Percentiles rank a stretch among this genome's conserved stretches.
Conservation (phyloP, 495 filamentous ascomycete genomes). For the Penicillium steckii region DNA sequence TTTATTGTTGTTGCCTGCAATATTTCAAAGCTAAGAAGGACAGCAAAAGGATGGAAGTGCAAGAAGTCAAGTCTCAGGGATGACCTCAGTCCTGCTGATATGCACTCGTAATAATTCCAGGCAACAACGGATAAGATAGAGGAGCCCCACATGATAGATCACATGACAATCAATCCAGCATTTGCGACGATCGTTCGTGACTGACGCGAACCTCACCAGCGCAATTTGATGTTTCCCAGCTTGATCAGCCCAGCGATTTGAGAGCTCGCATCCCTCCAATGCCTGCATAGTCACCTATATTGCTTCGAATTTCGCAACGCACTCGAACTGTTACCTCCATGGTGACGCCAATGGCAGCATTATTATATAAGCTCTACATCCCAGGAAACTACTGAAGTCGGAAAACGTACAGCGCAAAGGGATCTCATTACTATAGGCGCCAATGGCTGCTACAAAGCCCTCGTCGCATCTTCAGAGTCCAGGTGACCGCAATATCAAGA, state of each 20-base stretch:
- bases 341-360: slow-evolving; percentile 1
- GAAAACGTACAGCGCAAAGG: not conserved
- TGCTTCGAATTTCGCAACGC: not conserved
- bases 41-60: not conserved
- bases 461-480: slow-evolving; percentile 32
- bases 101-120: slow-evolving; percentile 5
- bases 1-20: slow-evolving; percentile 17
- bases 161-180: not conserved
- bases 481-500: slow-evolving; percentile 64
- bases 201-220: too few species aligned
- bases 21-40: not conserved
- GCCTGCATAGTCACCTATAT: not conserved
- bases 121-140: slow-evolving; percentile 26
- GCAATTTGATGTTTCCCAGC: not conserved
- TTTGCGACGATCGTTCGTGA: slow-evolving; percentile 3
- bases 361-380: not conserved
- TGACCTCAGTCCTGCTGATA: not conserved
- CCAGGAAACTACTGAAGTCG: not conserved
- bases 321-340: not conserved
- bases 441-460: slow-evolving; percentile 32
- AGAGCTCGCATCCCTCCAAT: not conserved
- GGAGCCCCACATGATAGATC: slow-evolving; percentile 6
- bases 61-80: slow-evolving; percentile 3
- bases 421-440: not conserved
- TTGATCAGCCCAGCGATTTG: not conserved